A percentile compares a stretch with the other conserved stretches of the same genome.
These are phyloP conservation scores for Mortierella alpina DNA, from an alignment of 192 early-diverging fungal genomes.

Conservation along the genomic window DNA sequence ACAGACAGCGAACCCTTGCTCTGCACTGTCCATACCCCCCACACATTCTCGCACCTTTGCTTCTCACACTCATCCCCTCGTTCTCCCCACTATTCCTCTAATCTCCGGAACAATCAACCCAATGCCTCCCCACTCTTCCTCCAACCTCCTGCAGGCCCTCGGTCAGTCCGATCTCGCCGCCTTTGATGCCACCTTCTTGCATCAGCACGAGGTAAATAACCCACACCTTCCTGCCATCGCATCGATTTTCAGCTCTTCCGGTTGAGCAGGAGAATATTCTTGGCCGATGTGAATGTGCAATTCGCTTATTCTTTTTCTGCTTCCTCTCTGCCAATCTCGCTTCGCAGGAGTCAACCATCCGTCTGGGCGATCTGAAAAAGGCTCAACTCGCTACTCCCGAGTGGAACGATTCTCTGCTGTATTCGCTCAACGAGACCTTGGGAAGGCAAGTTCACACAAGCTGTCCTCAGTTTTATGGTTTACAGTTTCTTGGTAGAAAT, in stretches of 20 bases:
- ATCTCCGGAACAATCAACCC: background rate
- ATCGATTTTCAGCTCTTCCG: background rate
- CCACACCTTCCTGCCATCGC: no score
- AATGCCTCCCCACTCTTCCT: conserved; percentile 41
- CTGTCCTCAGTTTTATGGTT: background rate
- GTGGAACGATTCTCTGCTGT: conserved; percentile 23
- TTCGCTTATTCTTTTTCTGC: background rate
- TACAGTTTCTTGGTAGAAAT: no score
- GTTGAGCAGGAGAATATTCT: no score
- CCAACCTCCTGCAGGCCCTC: conserved; percentile 25
- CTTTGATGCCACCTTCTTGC: conserved; percentile 40
- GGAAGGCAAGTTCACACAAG: conserved; percentile 21
- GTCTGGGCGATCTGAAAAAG: conserved; percentile 26
- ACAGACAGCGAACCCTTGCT: background rate
- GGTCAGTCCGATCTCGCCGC: conserved; percentile 18
- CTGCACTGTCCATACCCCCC: background rate
- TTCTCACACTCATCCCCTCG: background rate
- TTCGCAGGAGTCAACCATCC: conserved; percentile 22
- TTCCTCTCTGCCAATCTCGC: background rate
- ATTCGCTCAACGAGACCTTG: conserved; percentile 23
- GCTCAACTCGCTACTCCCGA: conserved; percentile 32
- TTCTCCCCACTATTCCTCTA: background rate
- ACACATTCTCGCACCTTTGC: background rate
- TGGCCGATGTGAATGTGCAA: no score
- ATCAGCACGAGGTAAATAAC: conserved; percentile 28